Conservation (phyloP, 176 grass and related monocot species). For the Cymbopogon citratus region DNA sequence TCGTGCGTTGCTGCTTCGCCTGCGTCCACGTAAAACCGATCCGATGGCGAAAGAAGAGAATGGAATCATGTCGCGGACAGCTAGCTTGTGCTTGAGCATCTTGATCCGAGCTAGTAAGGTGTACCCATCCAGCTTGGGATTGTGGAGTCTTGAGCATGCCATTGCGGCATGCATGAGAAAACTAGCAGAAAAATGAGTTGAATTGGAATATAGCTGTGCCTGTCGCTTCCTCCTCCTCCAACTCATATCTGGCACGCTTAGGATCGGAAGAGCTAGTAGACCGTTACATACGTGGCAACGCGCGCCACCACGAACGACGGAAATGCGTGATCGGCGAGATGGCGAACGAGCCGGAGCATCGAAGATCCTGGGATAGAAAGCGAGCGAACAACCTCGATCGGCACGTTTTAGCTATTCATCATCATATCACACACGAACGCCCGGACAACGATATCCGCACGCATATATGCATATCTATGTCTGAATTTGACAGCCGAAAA, state of each 20-base stretch:
- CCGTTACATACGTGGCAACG: neutral
- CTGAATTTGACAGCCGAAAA: conserved; percentile 2
- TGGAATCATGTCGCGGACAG: neutral
- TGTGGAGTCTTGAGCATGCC: neutral
- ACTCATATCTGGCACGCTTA: neutral
- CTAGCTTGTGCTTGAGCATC: neutral
- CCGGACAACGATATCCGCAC: conserved; percentile 2
- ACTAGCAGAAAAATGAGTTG: neutral
- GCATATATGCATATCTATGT: neutral
- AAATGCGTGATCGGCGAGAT: neutral
- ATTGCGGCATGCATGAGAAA: neutral
- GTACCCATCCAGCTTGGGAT: neutral
- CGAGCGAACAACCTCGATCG: neutral
- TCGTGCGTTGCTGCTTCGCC: too few species aligned
- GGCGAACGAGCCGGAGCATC: neutral
- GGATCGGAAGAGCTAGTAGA: neutral
- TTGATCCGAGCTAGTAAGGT: neutral
- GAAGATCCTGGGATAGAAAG: neutral
- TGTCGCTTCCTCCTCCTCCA: neutral
- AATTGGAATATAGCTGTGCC: too few species aligned
- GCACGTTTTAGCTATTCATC: neutral
- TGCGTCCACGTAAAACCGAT: too few species aligned
- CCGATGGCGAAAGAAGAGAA: too few species aligned
- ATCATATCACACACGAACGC: neutral
- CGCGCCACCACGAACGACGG: neutral